Percentiles rank a stretch among this genome's conserved stretches.
phyloP scores from a whole-genome alignment of 2,329 filamentous ascomycete genomes.

The Allantophomopsis lycopodina region DNA sequence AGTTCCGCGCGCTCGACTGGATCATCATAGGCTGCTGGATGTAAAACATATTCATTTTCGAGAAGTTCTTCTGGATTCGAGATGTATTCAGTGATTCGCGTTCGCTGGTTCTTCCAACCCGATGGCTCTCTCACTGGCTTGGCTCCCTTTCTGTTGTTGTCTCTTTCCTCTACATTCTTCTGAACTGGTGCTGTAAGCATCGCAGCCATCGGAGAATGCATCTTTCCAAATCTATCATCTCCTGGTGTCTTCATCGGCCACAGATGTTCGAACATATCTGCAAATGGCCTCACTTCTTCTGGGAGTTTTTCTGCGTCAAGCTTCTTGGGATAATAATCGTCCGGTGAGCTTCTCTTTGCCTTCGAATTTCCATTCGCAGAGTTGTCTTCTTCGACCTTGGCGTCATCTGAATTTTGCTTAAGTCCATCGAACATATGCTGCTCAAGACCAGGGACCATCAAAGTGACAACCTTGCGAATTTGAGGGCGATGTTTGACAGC shows the following conservation, averaged over 20 bases:
- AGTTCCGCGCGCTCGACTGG: slow-evolving; percentile 38
- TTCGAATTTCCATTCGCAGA: slow-evolving; percentile 1
- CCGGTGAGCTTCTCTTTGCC: slow-evolving; percentile 24
- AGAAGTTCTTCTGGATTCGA: slow-evolving; percentile 58
- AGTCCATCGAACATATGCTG: slow-evolving; percentile 68
- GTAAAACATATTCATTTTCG: slow-evolving; percentile 73
- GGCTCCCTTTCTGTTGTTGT: slow-evolving; percentile 33
- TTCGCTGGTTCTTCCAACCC: slow-evolving; percentile 61
- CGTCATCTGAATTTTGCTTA: slow-evolving; percentile 1
- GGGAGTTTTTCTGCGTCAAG: slow-evolving; percentile 37
- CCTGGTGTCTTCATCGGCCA: slow-evolving; percentile 86
- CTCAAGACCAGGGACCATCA: slow-evolving; percentile 90
- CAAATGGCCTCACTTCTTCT: slow-evolving; percentile 47
- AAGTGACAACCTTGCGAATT: slow-evolving; percentile 66
- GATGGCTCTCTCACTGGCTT: slow-evolving; percentile 49
- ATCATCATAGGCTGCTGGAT: slow-evolving; percentile 58
- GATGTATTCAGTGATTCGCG: slow-evolving; percentile 70
- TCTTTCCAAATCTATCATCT: slow-evolving; percentile 64
- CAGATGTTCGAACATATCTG: slow-evolving; percentile 72
- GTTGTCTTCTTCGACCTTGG: slow-evolving; percentile 2
- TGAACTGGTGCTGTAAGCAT: slow-evolving; percentile 67
- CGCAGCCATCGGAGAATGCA: slow-evolving; percentile 77
- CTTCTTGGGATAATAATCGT: slow-evolving; percentile 43
- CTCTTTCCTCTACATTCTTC: slow-evolving; percentile 54
- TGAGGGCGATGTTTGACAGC: slow-evolving; percentile 46